Evolutionary conservation across 1,284 basidiomycete species (phyloP), one percentile per base, ranked within the genome.

Genomic region (Apiotrichum montevideense): DNA sequence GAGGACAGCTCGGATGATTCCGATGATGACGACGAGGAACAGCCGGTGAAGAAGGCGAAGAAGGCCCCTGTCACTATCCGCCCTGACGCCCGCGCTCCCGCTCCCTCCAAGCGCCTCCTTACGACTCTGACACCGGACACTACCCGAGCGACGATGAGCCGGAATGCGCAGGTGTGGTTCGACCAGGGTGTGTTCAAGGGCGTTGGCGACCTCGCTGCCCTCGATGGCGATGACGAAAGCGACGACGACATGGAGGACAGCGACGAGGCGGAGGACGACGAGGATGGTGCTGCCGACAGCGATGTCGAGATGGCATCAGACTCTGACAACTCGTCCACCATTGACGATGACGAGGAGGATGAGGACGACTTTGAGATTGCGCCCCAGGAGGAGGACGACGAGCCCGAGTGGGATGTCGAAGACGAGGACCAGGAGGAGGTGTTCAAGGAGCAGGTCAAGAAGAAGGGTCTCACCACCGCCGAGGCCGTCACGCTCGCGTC

Each of bases 401-500:
- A 82, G 37, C 83, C 87, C 76, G 69, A 66, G 45, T 97, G 94
- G 93, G 85, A 92, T 68, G 85, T 84, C 35, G 83, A 87, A 39
- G 83, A 86, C 56, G 87, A 88, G 67, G 82, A 95, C 67, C 81
- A 87, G 66, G 90, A 93, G 67, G 85, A 85, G 62, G 75, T 78
- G 48, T 88, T 90, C 68, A 82, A 83, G 66, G 80, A 82, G 58
- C 81, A 84, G 63, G 86, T 94, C 59, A 80, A 83, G 69, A 83
- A 86, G 69, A 82, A 87, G 67, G 93, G 94, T 58, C 80, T 99
- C 13, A 81, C 84, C 46, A 98, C 94, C 1, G 87, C 88, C 32
- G 94, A 98, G 77, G 92, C 96, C 3, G 84, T 97, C 47, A 88
- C 91, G 1, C 80, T 99, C 33, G 96, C 96, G 0, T 90, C 93